These are phyloP conservation scores for Rhodomyrtus tomentosa DNA, from an alignment of 345 rosid species.

Conservation along the genomic window DNA sequence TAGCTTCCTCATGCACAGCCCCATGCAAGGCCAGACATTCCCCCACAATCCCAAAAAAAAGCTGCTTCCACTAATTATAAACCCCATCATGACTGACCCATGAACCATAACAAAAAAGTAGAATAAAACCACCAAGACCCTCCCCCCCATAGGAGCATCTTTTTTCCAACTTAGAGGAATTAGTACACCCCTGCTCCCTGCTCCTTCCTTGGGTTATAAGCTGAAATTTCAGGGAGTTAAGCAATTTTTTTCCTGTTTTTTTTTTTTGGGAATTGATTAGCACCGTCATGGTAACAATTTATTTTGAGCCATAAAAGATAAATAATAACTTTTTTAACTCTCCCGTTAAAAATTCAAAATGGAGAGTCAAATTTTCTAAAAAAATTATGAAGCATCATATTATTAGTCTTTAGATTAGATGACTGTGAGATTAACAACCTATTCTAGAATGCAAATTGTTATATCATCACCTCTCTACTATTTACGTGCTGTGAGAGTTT, in stretches of 20 bases:
- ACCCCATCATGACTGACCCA: background rate
- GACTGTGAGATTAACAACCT: too few species aligned
- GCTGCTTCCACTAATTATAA: background rate
- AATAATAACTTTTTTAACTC: background rate
- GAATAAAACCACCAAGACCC: background rate
- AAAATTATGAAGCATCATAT: background rate
- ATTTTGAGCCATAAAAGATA: too few species aligned
- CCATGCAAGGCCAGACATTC: conserved; percentile 21
- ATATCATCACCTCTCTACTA: too few species aligned
- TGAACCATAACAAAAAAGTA: background rate
- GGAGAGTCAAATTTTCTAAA: background rate
- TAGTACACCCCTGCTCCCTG: too few species aligned
- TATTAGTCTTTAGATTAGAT: too few species aligned
- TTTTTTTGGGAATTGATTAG: background rate
- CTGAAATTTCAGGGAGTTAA: background rate
- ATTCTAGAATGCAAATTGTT: too few species aligned
- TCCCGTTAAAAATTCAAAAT: background rate
- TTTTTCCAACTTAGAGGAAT: background rate
- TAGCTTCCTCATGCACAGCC: conserved; percentile 23
- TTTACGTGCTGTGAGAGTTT: background rate
- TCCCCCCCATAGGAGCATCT: background rate
- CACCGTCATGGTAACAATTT: too few species aligned
- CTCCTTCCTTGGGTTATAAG: background rate
- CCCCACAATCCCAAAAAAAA: background rate
- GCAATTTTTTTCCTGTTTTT: too few species aligned